Evolutionary conservation across 352 stramenopile genomes (phyloP), one percentile per base, ranked within the genome.

Genomic region (Peronospora belbahrii): DNA sequence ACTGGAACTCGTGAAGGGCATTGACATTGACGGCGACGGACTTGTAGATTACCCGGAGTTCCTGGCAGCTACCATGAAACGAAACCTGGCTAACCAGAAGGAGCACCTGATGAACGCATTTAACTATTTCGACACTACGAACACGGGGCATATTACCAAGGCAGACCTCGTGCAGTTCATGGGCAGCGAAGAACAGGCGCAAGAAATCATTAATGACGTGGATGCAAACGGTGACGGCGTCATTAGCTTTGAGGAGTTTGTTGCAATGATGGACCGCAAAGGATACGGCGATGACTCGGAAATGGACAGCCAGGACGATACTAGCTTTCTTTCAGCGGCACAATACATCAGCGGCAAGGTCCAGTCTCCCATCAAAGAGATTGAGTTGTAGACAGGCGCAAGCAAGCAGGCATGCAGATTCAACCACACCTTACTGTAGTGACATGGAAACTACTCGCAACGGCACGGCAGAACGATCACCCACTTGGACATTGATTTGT

Each of bases 171-270:
- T 88, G 24, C 75, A 86, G 48, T 93, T 97, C 48, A 96, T 97
- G 78, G 85, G 89, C 38, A 94, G 80, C 52, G 82, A 95, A 48
- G 79, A 91, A 45, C 88, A 97, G 43, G 90, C 88, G 30, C 73
- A 89, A 38, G 88, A 97, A 39, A 73, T 97, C 28, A 96, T 97
- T 42, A 49, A 89, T 28, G 85, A 95, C n/a, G 72, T 97, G 24
- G 88, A 97, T 57, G 65, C 61, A 25, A 88, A 97, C 53, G 75
- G 86, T 32, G 90, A 97, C 57, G 88, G 87, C 8, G 59, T 85
- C 35, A 96, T 97, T 58, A 94, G 70, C 59, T 97, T 96, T 51
- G 74, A 95, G 18, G 90, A 98, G 57, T 98, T 97, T 55, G 68
- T 91, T 37, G 59, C 57, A 19, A 94, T 95, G 81, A 95, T 95